These are phyloP conservation scores for Paramyrothecium sp. DNA, from an alignment of 2,329 filamentous ascomycete species.

Conservation along the genomic window DNA sequence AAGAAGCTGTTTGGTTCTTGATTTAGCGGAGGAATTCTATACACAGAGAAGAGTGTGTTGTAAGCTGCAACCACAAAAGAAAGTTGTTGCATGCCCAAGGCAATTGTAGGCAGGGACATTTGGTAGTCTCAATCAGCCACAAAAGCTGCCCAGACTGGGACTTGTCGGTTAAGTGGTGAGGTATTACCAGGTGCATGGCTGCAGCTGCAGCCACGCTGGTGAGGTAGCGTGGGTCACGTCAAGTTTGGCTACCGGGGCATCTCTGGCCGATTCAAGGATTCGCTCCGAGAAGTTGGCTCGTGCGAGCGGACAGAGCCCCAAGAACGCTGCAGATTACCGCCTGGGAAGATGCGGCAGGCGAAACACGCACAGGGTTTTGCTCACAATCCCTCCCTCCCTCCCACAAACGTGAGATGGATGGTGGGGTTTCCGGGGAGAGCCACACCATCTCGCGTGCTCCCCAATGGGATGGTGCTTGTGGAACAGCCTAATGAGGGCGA, in stretches of 20 bases:
- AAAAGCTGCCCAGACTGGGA: too few species aligned
- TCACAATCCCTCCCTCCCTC: conserved; percentile 18
- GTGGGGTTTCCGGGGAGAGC: conserved; percentile 18
- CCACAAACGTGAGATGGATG: conserved; percentile 20
- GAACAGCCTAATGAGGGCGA: not conserved
- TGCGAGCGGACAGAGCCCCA: not conserved
- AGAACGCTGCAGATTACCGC: conserved; percentile 22
- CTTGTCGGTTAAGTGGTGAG: not conserved
- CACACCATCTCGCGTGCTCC: conserved; percentile 25
- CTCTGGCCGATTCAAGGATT: not conserved
- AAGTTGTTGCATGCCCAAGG: too few species aligned
- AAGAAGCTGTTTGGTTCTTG: too few species aligned
- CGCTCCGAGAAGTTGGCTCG: not conserved
- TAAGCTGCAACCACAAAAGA: too few species aligned
- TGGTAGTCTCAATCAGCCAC: too few species aligned
- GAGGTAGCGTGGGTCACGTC: not conserved
- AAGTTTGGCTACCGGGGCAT: not conserved
- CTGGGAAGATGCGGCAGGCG: not conserved
- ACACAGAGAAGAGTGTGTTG: too few species aligned
- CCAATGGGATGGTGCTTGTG: conserved; percentile 25
- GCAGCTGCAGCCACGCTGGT: not conserved
- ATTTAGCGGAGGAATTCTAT: too few species aligned
- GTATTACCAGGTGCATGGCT: not conserved
- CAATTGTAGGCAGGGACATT: too few species aligned
- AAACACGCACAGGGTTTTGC: conserved; percentile 9